These are phyloP conservation scores for Venustampulla echinocandica DNA, from an alignment of 495 filamentous ascomycete species.

Conservation along the genomic window DNA sequence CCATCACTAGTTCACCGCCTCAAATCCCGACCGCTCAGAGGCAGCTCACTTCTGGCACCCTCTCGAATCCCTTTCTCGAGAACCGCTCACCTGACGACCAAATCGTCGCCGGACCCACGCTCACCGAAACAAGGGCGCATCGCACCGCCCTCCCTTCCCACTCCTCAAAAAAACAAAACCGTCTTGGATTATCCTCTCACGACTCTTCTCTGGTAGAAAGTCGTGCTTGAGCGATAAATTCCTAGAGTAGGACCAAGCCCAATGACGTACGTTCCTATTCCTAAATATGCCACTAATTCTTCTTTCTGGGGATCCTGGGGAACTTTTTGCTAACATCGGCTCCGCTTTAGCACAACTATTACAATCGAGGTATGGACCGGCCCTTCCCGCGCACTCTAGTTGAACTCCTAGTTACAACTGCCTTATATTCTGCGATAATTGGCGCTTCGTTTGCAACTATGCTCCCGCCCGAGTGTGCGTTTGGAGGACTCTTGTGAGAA, in stretches of 20 bases:
- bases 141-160: constrained; percentile 1
- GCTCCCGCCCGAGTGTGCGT: background rate
- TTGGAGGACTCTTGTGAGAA: background rate
- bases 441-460: background rate
- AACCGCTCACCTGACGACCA: too few relatives aligned
- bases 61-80: too few relatives aligned
- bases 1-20: background rate
- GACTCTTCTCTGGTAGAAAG: constrained; percentile 31
- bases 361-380: constrained; percentile 9
- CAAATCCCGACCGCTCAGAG: background rate
- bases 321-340: constrained; percentile 18
- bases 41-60: too few relatives aligned
- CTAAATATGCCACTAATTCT: constrained; percentile 1
- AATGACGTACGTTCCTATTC: constrained; percentile 43
- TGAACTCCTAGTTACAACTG: background rate
- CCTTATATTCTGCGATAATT: background rate
- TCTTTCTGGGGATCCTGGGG: constrained; percentile 8
- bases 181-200: constrained; percentile 26
- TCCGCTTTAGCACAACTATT: constrained; percentile 17
- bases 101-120: too few relatives aligned
- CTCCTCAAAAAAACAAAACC: constrained; percentile 5
- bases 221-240: constrained; percentile 32
- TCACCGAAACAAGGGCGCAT: constrained; percentile 7
- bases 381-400: background rate
- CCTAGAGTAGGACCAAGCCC: constrained; percentile 28